A percentile compares a stretch with the other conserved stretches of the same genome.
phyloP scores from a whole-genome alignment of 2,329 filamentous ascomycete species.

The Fusarium pseudonygamai region DNA sequence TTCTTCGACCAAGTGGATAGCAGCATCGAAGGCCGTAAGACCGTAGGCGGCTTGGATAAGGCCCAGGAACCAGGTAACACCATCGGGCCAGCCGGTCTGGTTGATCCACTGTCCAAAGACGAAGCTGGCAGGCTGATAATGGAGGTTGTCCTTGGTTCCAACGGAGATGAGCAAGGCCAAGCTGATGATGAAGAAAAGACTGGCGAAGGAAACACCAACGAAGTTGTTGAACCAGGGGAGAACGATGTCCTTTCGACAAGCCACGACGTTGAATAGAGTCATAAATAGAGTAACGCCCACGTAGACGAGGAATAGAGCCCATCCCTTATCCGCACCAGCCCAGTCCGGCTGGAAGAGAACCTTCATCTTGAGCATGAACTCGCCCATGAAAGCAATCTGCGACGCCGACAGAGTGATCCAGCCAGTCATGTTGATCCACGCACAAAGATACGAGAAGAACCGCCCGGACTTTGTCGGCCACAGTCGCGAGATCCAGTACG shows the following conservation, averaged over 20 bases:
- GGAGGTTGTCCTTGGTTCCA: constrained; percentile 54
- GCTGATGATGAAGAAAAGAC: constrained; percentile 61
- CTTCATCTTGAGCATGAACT: constrained; percentile 67
- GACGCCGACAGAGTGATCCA: constrained; percentile 67
- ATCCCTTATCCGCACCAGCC: constrained; percentile 56
- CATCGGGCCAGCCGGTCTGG: constrained; percentile 61
- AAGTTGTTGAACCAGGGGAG: constrained; percentile 65
- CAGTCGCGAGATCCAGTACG: constrained; percentile 60
- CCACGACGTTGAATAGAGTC: constrained; percentile 61
- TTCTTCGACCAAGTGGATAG: constrained; percentile 68
- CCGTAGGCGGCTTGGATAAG: constrained; percentile 67
- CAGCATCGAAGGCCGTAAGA: constrained; percentile 62
- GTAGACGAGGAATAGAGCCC: constrained; percentile 66
- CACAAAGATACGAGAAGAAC: constrained; percentile 64
- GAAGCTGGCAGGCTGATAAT: constrained; percentile 60
- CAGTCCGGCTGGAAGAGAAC: constrained; percentile 61
- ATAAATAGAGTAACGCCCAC: constrained; percentile 58
- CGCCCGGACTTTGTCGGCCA: constrained; percentile 54
- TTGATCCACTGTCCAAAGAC: constrained; percentile 62
- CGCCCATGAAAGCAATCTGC: constrained; percentile 66
- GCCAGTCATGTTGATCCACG: constrained; percentile 69
- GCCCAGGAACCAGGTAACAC: constrained; percentile 67
- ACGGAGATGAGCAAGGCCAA: constrained; percentile 63
- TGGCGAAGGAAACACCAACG: constrained; percentile 62
- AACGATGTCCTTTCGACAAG: constrained; percentile 55